Conservation (phyloP, 192 early-diverging fungal species). For the Coemansia sp. region DNA sequence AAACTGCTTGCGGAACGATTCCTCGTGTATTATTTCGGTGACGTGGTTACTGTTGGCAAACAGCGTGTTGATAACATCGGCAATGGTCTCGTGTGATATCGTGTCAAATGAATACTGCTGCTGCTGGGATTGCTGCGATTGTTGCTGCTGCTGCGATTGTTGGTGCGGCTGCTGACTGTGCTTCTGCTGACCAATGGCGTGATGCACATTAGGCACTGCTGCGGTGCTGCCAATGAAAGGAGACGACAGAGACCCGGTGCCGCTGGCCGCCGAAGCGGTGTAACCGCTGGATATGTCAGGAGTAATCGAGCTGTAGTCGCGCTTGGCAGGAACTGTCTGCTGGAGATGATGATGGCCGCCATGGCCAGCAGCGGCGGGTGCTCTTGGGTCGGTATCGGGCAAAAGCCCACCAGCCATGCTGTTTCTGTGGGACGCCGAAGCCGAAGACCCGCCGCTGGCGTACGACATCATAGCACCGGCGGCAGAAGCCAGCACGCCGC, state of each 20-base stretch:
- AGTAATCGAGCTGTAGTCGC: background rate
- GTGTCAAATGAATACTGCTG: constrained; percentile 3
- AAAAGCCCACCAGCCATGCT: background rate
- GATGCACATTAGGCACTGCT: background rate
- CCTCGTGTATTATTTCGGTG: constrained; percentile 36
- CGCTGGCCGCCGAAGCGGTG: background rate
- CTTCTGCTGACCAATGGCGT: constrained; percentile 8
- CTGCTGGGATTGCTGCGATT: background rate
- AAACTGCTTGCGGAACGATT: constrained; percentile 42
- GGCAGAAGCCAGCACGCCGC: background rate
- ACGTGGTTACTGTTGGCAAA: constrained; percentile 23
- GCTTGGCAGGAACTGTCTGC: constrained; percentile 14
- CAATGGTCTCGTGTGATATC: constrained; percentile 25
- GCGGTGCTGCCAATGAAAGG: background rate
- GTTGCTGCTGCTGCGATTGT: background rate
- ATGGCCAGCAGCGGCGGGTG: background rate
- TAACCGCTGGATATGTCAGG: background rate
- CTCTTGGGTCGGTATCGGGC: background rate
- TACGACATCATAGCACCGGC: background rate
- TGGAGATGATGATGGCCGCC: background rate
- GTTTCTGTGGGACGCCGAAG: background rate
- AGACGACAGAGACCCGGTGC: background rate
- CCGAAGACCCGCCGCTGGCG: background rate
- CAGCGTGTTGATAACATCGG: constrained; percentile 41
- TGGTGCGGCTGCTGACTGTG: constrained; percentile 2